phyloP scores from a whole-genome alignment of 305 asterid genomes.

The Fraxinus nigra region DNA sequence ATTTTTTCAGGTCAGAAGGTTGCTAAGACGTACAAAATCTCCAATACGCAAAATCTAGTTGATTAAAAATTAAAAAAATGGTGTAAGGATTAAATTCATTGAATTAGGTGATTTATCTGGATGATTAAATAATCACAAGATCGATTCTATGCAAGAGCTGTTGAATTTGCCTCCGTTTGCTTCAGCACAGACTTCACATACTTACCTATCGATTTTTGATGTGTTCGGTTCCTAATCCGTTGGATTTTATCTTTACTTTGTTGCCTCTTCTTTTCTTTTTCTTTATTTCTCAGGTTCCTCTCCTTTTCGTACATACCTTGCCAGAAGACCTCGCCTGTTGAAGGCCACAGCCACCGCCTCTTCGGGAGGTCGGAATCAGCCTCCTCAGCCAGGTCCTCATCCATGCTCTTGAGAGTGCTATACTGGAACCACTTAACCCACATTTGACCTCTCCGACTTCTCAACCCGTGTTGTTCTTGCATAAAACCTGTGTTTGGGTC shows the following conservation, averaged over 20 bases:
- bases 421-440: conserved; percentile 89
- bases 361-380: conserved; percentile 57
- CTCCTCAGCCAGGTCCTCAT: conserved; percentile 88
- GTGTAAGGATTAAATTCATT: conserved; percentile 17
- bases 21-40: conserved; percentile 29
- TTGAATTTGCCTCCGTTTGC: conserved; percentile 35
- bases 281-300: conserved; percentile 47
- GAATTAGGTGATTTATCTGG: conserved; percentile 25
- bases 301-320: conserved; percentile 77
- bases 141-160: conserved; percentile 34
- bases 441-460: conserved; percentile 67
- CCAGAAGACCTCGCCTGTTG: conserved; percentile 88
- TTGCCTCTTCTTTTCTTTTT: conserved; percentile 65
- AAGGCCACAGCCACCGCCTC: conserved; percentile 79
- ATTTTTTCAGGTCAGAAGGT: conserved; percentile 22
- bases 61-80: conserved; percentile 46
- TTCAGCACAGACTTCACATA: conserved; percentile 74
- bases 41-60: conserved; percentile 26
- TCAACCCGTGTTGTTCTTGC: conserved; percentile 75
- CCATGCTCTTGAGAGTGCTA: conserved; percentile 81
- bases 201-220: conserved; percentile 72
- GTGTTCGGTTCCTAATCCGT: conserved; percentile 68
- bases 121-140: conserved; percentile 6
- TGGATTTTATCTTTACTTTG: conserved; percentile 71
- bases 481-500: conserved; percentile 71